Evolutionary conservation across 192 early-diverging fungal genomes (phyloP).

Genomic region (Entomortierella beljakovae): DNA sequence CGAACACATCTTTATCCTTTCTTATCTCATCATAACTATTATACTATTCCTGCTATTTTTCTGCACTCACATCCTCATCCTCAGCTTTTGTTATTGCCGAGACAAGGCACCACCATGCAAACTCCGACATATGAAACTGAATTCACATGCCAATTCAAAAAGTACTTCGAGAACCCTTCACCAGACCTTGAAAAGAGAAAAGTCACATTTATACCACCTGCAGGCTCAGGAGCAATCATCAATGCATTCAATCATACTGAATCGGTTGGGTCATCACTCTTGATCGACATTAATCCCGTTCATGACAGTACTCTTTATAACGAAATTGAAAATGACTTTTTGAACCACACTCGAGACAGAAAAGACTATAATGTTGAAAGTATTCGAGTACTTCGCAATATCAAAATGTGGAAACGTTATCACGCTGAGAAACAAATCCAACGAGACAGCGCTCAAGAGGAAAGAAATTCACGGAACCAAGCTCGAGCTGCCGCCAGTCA

Average conservation of each 20-base stretch:
- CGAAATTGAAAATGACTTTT: constrained; percentile 11
- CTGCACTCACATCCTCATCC: no score
- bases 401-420: constrained; percentile 31
- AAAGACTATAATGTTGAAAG: constrained; percentile 25
- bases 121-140: constrained; percentile 4
- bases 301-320: background rate
- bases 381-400: constrained; percentile 33
- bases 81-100: no score
- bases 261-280: constrained; percentile 5
- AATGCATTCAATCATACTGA: background rate
- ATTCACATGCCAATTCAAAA: constrained; percentile 17
- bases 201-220: background rate
- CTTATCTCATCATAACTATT: no score
- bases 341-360: constrained; percentile 8
- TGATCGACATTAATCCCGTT: constrained; percentile 22
- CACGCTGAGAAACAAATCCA: constrained; percentile 33
- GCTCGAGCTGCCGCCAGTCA: background rate
- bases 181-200: constrained; percentile 2
- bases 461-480: background rate
- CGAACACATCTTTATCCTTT: no score
- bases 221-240: background rate
- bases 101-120: background rate
- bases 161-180: constrained; percentile 23
- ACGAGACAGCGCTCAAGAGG: constrained; percentile 9
- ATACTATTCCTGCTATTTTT: no score